Percentiles rank a stretch among this genome's conserved stretches.
Evolutionary conservation across 306 rosid species (phyloP).

Genomic region (Canavalia gladiata): DNA sequence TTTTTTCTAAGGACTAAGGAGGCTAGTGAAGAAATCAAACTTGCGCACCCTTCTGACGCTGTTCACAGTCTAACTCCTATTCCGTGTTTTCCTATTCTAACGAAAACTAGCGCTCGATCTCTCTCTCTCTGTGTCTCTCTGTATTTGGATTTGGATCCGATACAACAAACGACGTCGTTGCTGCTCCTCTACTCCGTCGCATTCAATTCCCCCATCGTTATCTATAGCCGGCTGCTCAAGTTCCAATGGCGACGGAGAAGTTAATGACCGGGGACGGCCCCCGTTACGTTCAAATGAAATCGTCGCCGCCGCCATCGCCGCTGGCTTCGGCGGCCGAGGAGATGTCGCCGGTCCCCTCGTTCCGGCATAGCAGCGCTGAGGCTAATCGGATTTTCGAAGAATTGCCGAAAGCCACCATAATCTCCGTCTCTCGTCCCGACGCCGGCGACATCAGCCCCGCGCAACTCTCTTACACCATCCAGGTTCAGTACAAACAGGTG

Average conservation of each 20-base stretch:
- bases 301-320: conserved; percentile 62
- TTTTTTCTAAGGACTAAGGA: neutral
- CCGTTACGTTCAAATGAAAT: conserved; percentile 77
- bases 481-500: conserved; percentile 89
- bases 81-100: conserved; percentile 42
- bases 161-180: conserved; percentile 39
- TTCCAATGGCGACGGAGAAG: conserved; percentile 78
- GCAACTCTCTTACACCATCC: conserved; percentile 91
- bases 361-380: conserved; percentile 59
- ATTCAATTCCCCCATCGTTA: conserved; percentile 4
- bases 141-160: conserved; percentile 44
- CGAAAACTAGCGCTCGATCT: conserved; percentile 35
- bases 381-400: conserved; percentile 81
- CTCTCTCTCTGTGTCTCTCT: conserved; percentile 36
- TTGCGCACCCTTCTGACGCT: conserved; percentile 36
- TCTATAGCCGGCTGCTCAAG: conserved; percentile 9
- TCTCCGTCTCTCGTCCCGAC: conserved; percentile 96
- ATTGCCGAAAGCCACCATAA: conserved; percentile 78
- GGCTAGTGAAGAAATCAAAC: conserved; percentile 51
- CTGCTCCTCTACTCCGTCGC: neutral
- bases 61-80: conserved; percentile 40
- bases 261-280: conserved; percentile 65
- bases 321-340: conserved; percentile 22
- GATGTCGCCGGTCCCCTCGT: conserved; percentile 55
- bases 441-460: conserved; percentile 90